Evolutionary conservation across 2,329 filamentous ascomycete genomes (phyloP).

Genomic region (Fusarium redolens): DNA sequence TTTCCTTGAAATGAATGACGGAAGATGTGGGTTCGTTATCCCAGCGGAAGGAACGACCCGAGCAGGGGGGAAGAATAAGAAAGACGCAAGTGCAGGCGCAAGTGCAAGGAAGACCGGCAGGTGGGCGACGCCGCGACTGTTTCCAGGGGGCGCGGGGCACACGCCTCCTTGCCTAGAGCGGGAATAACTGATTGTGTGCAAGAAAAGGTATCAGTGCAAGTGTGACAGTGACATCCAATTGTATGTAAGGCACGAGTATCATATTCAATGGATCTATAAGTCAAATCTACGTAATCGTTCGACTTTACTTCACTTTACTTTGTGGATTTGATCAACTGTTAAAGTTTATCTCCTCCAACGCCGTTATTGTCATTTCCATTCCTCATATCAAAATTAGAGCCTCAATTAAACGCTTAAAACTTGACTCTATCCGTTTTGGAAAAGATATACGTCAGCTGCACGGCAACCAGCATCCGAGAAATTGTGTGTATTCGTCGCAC

Average conservation of each 20-base stretch:
- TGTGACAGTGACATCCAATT: not conserved
- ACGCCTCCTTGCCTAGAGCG: conserved; percentile 32
- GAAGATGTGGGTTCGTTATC: conserved; percentile 18
- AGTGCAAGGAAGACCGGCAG: conserved; percentile 12
- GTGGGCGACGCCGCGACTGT: conserved; percentile 25
- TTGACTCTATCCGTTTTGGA: conserved; percentile 16
- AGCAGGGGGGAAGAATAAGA: not conserved
- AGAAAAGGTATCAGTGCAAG: not conserved
- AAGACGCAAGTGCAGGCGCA: not conserved
- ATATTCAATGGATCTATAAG: not conserved
- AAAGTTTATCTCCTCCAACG: conserved; percentile 1
- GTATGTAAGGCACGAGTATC: not conserved
- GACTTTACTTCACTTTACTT: no score
- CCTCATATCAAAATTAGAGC: not conserved
- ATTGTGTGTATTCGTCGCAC: not conserved
- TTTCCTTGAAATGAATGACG: conserved; percentile 26
- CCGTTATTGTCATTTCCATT: conserved; percentile 1
- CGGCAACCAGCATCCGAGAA: conserved; percentile 24
- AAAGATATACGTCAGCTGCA: conserved; percentile 13
- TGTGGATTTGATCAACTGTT: not conserved
- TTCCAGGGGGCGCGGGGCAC: conserved; percentile 28
- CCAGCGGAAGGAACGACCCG: not conserved
- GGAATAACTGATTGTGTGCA: not conserved
- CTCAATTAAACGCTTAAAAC: not conserved
- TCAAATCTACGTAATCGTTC: not conserved